phyloP scores from a whole-genome alignment of 2,329 filamentous ascomycete species.

The Rhynchosporium graminicola region DNA sequence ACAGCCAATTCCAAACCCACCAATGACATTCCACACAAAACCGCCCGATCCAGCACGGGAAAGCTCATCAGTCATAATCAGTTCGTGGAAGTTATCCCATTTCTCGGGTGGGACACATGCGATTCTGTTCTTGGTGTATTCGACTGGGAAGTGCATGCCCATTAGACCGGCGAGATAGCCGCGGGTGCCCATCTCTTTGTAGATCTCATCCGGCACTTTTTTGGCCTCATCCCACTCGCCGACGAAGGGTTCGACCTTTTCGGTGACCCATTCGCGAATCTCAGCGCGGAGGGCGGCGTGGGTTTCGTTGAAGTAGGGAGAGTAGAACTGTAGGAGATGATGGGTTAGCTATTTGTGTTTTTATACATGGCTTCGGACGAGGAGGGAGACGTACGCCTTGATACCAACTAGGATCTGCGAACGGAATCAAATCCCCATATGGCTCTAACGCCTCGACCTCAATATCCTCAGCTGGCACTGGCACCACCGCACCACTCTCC shows the following conservation, averaged over 20 bases:
- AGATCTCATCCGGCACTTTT: slow-evolving; percentile 83
- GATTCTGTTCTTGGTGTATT: slow-evolving; percentile 71
- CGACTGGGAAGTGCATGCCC: slow-evolving; percentile 76
- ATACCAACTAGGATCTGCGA: slow-evolving; percentile 92
- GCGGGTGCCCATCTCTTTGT: slow-evolving; percentile 91
- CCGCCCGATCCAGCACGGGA: slow-evolving; percentile 87
- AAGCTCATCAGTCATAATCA: slow-evolving; percentile 92
- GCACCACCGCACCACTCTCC: slow-evolving; percentile 55
- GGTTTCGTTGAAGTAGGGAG: slow-evolving; percentile 93
- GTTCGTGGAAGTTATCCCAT: slow-evolving; percentile 98
- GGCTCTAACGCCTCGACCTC: slow-evolving; percentile 76
- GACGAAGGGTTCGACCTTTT: slow-evolving; percentile 85
- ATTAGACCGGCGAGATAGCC: slow-evolving; percentile 93
- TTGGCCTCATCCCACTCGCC: slow-evolving; percentile 97
- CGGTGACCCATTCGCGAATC: slow-evolving; percentile 88
- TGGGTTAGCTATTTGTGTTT: not conserved
- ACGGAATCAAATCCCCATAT: slow-evolving; percentile 85
- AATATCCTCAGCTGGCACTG: slow-evolving; percentile 44
- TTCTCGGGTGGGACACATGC: slow-evolving; percentile 80
- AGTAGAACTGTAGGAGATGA: slow-evolving; percentile 69
- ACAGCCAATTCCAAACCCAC: slow-evolving; percentile 93
- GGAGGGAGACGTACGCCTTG: slow-evolving; percentile 68
- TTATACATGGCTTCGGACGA: not conserved
- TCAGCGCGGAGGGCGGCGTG: slow-evolving; percentile 90
- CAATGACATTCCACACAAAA: slow-evolving; percentile 95